Base-by-base conservation (phyloP, 805 yeast species). In the Ogataea glucozyma region DNA sequence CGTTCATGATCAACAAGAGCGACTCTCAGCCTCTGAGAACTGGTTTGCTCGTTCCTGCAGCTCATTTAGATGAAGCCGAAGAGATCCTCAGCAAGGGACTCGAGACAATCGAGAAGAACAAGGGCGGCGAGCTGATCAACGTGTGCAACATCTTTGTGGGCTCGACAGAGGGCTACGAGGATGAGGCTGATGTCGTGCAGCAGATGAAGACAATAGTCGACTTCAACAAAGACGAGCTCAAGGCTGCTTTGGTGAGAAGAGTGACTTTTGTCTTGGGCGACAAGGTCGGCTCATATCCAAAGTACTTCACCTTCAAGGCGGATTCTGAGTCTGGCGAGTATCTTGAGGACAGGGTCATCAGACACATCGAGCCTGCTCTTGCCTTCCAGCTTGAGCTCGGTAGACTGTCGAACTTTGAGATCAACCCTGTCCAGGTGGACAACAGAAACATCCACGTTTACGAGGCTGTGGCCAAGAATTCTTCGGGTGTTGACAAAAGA, bases 311-410 rank as follows among this genome's bases (percentile, higher is more conserved):
- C 27, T 93, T 88, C 78, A 87, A 86, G 60, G 51, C 58, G 13
- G 30, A 55, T 12, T 38, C 49, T 1, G 41, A 47, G 27, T 96
- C 91, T 48, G 95, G 95, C 40, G 75, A 76, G 26, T 93, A 85
- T 63, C 59, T 57, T 26, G 99, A 93, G 71, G 96, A 93, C 71
- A 81, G 83, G 68, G 90, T 90, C 16, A 86, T 93, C 64, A 89
- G 99, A 73, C 97, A 93, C 65, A 89, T 93, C 56, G 98, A 93
- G 68, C 99, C 99, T 18, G 97, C 98, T 31, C 75, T 91, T 58
- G 98, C 99, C 40, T 93, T 82, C 85, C 99, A 93, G 73, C 78
- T 93, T 54, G 99, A 93, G 70, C 76, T 93, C 51, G 91, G 88
- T 58, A 83, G 98, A 71, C 76, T 93, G 69, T 88, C 95, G 33